Evolutionary conservation across 2,329 filamentous ascomycete species (phyloP).

Genomic region (Venturiaceae sp.): DNA sequence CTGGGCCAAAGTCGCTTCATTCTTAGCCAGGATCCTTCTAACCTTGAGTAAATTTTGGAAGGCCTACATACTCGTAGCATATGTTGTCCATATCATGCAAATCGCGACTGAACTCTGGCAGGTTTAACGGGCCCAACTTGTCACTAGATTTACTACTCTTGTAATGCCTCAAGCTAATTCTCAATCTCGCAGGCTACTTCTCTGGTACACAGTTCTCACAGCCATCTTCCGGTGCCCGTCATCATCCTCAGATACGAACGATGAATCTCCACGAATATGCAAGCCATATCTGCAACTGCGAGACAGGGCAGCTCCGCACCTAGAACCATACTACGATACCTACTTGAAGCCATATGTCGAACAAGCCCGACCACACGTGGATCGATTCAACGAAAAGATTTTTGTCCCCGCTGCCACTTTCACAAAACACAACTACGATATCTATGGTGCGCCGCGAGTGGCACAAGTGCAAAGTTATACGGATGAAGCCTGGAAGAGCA

Average conservation of each 20-base stretch:
- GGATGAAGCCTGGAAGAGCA: constrained; percentile 67
- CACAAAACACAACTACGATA: constrained; percentile 49
- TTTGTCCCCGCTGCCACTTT: constrained; percentile 60
- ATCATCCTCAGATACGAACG: constrained; percentile 55
- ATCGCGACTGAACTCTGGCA: neutral
- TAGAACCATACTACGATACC: constrained; percentile 75
- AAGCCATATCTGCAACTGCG: constrained; percentile 63
- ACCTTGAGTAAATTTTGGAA: neutral
- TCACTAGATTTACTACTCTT: neutral
- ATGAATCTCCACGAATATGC: constrained; percentile 68
- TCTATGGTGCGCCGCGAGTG: constrained; percentile 66
- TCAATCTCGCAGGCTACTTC: constrained; percentile 51
- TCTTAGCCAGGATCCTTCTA: neutral
- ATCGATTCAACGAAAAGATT: constrained; percentile 47
- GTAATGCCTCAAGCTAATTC: neutral
- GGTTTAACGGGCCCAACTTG: neutral
- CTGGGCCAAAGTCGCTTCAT: neutral
- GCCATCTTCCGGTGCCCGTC: constrained; percentile 75
- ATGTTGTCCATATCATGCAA: neutral
- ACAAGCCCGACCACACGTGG: constrained; percentile 61
- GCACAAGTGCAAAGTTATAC: constrained; percentile 57
- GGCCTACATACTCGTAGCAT: neutral
- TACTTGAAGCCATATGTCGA: constrained; percentile 81
- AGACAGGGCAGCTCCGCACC: constrained; percentile 60
- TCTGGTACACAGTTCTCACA: constrained; percentile 80